Conservation (phyloP, 1,284 basidiomycete species). For the Trichosporon sp. region DNA sequence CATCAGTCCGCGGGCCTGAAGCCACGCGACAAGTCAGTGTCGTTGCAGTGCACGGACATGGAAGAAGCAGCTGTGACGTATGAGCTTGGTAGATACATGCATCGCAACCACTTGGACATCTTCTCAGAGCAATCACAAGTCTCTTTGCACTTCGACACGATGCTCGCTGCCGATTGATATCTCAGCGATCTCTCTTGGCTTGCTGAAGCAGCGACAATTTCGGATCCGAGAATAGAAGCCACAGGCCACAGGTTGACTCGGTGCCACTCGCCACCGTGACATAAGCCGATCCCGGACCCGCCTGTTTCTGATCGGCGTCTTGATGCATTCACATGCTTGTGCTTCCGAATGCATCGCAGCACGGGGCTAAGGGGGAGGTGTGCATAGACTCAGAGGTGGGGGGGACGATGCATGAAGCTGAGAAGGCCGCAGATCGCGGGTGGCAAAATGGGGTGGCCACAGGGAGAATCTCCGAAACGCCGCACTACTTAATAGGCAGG, state of each 20-base stretch:
- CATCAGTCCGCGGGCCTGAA: no score
- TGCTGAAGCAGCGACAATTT: not conserved
- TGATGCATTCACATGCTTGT: not conserved
- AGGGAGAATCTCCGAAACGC: not conserved
- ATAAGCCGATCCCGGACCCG: not conserved
- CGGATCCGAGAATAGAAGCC: not conserved
- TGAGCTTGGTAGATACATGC: no score
- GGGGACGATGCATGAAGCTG: not conserved
- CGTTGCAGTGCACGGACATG: no score
- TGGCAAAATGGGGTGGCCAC: not conserved
- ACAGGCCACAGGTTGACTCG: not conserved
- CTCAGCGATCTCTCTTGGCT: no score
- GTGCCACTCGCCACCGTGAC: not conserved
- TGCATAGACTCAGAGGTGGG: not conserved
- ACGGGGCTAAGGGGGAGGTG: not conserved
- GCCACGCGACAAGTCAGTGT: no score
- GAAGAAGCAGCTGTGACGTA: no score
- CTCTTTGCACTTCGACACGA: no score
- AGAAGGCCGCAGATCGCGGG: not conserved
- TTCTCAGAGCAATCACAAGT: no score
- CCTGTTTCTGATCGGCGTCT: not conserved
- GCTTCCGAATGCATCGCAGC: not conserved
- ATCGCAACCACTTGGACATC: no score
- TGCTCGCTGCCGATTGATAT: no score
- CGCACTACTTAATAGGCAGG: not conserved